Base-by-base conservation (phyloP, 768 basidiomycete genomes). In the Psilocybe subaeruginosa region DNA sequence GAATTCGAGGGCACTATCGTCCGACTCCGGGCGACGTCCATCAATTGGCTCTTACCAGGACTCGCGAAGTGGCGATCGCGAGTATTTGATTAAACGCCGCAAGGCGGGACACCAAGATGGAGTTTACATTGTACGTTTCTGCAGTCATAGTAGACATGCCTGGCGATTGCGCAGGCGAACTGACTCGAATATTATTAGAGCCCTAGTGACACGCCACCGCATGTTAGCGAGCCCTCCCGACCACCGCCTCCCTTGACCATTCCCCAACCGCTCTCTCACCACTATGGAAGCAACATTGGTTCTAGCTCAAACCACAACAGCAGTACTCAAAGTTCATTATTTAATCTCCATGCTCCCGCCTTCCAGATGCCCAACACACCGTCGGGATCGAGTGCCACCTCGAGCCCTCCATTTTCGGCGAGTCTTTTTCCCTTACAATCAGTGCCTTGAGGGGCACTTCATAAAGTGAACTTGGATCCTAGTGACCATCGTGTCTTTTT, bases 341-440 rank as follows among this genome's bases (percentile, higher is more conserved):
- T 84, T 74, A 80, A 73, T 68, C 76, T 87, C 3, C 83, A 85
- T 57, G 79, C 81, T 7, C 78, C 86, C 46, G 77, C 83, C 3
- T 90, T 89, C 72, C 85, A 84, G 66, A 78, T 90, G 71, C 88
- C 88, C 17, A 85, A 87, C 70, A 89, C 89, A 3, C 88, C 88
- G 2, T 88, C 87, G 19, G 86, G 84, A 17, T 90, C 89, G 17
- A 91, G 89, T 69, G 82, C 86, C 23, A 88, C 88, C 4, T 89
- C 88, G 29, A 91, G 87, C 66, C 88, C 89, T 59, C 88, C 90
- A n/a, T 92, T 91, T 80, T 93, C 91, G 89, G 91, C 85, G 86
- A 91, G 91, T 90, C 72, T 82, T 81, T 71, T 80, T 82, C 77
- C 75, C 74, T 78, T 66, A 60, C 61, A 58, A 68, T 69, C 70